Conservation (phyloP, 169 alveolate species). For the Cryptosporidium ubiquitum region DNA sequence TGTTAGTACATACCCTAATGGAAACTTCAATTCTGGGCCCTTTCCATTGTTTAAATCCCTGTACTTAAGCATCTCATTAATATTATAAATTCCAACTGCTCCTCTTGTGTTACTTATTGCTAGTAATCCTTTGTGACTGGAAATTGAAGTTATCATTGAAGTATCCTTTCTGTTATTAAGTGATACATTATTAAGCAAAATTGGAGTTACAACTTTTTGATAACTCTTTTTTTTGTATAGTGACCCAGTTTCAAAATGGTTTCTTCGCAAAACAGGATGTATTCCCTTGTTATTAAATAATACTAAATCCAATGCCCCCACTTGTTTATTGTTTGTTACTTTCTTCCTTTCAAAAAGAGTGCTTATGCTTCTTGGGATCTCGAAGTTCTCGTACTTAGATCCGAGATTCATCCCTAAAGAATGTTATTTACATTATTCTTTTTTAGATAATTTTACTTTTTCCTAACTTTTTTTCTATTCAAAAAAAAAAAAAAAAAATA, state of each 20-base stretch:
- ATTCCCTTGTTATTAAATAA: not conserved
- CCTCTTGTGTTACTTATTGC: constrained; percentile 52
- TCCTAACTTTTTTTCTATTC: not conserved
- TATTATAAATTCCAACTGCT: constrained; percentile 9
- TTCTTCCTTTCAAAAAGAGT: constrained; percentile 28
- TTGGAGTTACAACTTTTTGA: not conserved
- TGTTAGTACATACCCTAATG: constrained; percentile 70
- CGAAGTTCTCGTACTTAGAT: constrained; percentile 3
- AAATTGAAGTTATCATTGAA: constrained; percentile 39
- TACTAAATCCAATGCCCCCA: not conserved
- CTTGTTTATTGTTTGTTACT: not conserved
- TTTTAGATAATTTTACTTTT: no score
- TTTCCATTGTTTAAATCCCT: constrained; percentile 49
- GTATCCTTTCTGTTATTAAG: not conserved
- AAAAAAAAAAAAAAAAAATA: not conserved
- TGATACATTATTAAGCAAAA: not conserved
- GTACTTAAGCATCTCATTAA: not conserved
- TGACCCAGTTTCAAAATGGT: not conserved
- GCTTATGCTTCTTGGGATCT: not conserved
- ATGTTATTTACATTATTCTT: not conserved
- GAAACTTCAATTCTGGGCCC: constrained; percentile 42
- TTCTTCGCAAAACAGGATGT: constrained; percentile 7
- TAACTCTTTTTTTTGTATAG: not conserved
- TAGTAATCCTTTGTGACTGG: not conserved
- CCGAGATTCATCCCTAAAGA: not conserved